phyloP scores from a whole-genome alignment of 805 yeast genomes.

The Ogataea parapolymorpha region DNA sequence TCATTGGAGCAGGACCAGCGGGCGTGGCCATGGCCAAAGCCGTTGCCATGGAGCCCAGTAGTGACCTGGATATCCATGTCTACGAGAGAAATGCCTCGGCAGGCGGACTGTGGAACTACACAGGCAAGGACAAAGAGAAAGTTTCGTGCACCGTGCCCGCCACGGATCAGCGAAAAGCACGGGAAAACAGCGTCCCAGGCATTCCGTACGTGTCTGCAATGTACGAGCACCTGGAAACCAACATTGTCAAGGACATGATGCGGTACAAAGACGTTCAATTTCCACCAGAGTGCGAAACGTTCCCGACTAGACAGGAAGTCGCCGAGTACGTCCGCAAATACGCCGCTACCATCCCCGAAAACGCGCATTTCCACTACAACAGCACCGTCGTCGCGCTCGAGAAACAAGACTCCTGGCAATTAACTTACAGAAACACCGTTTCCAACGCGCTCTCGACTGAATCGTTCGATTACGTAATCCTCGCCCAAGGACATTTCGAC shows the following conservation, averaged over 20 bases:
- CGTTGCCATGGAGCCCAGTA: constrained; percentile 31
- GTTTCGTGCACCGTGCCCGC: constrained; percentile 27
- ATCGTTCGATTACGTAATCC: constrained; percentile 36
- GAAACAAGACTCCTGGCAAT: constrained; percentile 27
- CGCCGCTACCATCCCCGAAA: constrained; percentile 38
- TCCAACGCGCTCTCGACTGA: not conserved
- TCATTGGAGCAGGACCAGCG: constrained; percentile 36
- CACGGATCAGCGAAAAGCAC: constrained; percentile 13
- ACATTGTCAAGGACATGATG: constrained; percentile 32
- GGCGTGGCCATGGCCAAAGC: constrained; percentile 35
- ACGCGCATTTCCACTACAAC: constrained; percentile 35
- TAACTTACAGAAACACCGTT: constrained; percentile 13
- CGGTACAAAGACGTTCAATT: constrained; percentile 29
- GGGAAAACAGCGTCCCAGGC: constrained; percentile 14
- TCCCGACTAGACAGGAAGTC: constrained; percentile 62
- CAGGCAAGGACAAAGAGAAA: constrained; percentile 25
- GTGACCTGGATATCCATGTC: constrained; percentile 20
- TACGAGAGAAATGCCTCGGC: constrained; percentile 31
- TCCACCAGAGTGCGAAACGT: constrained; percentile 42
- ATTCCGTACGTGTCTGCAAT: constrained; percentile 31
- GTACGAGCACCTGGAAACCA: constrained; percentile 35
- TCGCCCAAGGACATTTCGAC: constrained; percentile 49
- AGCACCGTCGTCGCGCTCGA: constrained; percentile 41
- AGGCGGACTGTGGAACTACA: constrained; percentile 36
- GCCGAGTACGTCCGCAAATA: constrained; percentile 58